Evolutionary conservation across 371 early-diverging fungal genomes (phyloP), one percentile per base, ranked within the genome.

Genomic region (Rhizopus delemar): DNA sequence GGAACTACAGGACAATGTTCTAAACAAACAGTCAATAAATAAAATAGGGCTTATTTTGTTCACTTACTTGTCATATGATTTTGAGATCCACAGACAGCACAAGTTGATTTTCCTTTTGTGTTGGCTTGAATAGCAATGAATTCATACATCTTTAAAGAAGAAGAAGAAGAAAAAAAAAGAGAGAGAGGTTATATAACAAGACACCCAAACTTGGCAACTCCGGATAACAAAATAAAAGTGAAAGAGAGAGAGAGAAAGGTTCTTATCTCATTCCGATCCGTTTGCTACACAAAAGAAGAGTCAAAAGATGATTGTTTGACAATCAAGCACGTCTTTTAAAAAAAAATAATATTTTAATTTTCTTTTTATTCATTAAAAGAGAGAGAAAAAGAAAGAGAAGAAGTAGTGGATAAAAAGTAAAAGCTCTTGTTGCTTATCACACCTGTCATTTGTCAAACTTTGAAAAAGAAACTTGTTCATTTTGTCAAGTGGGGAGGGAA

Each of bases 21-120:
- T 71, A 43, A 7, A 33, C 16, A 5, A 28, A 51, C 0, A 39
- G 8, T 9, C 39, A 39, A 12, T 39, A 39, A 39, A 12, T 12
- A 45, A 45, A 35, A 8, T 31, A 8, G 22, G 39, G 4, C 31
- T 52, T 29, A 0, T 38, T 29, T 8, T 15, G 13, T 29, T 35
- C 13, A 67, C 70, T 62, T 66, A 74, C 74, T 74, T 56, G 74
- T 74, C 70, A 70, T 74, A 60, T 74, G 74, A 51, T 58, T 51
- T 6, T 36, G 43, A 32, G 74, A 74, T 29, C 74, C 74, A 62
- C 74, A 74, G 12, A 70, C 68, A 48, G 60, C 62, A 41, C 74
- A 74, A 4, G 41, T 36, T 48, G 29, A 49, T 28, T 38, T 62
- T 50, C 16, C 53, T 45, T 35, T 31, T 28, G 41, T 39, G 49